phyloP scores from a whole-genome alignment of 2,329 filamentous ascomycete species.

The Fusarium nelsonii region DNA sequence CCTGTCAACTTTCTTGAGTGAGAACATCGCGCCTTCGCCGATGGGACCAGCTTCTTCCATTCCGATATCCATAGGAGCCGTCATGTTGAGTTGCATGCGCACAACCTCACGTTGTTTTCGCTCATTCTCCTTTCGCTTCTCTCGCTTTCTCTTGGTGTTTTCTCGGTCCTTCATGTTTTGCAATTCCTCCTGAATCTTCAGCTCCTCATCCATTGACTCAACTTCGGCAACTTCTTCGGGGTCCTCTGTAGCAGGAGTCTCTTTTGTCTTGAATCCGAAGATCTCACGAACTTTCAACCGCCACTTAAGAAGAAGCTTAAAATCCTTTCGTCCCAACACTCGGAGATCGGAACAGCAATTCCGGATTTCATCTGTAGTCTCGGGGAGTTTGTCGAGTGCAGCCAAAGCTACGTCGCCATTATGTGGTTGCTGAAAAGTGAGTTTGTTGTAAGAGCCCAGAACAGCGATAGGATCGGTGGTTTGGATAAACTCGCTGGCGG shows the following conservation, averaged over 20 bases:
- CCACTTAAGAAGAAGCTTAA: conserved; percentile 91
- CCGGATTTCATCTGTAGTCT: conserved; percentile 86
- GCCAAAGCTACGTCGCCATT: conserved; percentile 89
- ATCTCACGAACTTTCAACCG: conserved; percentile 88
- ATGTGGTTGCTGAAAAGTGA: conserved; percentile 83
- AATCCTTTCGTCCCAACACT: conserved; percentile 92
- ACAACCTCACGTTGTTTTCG: conserved; percentile 93
- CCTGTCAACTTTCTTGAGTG: conserved; percentile 84
- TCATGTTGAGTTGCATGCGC: conserved; percentile 98
- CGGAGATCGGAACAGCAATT: conserved; percentile 85
- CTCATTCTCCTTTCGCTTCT: conserved; percentile 90
- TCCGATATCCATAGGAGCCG: conserved; percentile 93
- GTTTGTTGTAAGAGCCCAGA: conserved; percentile 84
- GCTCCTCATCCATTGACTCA: conserved; percentile 93
- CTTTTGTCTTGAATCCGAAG: conserved; percentile 87
- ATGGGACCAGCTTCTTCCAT: conserved; percentile 85
- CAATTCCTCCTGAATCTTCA: conserved; percentile 89
- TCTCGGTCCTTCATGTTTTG: conserved; percentile 86
- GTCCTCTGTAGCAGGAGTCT: conserved; percentile 60
- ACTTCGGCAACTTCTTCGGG: conserved; percentile 82
- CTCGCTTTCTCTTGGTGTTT: conserved; percentile 80
- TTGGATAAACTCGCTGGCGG: conserved; percentile 93
- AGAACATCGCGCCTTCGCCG: conserved; percentile 88
- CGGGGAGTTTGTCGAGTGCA: conserved; percentile 85
- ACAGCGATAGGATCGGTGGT: conserved; percentile 94